These are phyloP conservation scores for Sextonia rubra DNA, from an alignment of 164 flowering plant genomes.

Conservation along the genomic window DNA sequence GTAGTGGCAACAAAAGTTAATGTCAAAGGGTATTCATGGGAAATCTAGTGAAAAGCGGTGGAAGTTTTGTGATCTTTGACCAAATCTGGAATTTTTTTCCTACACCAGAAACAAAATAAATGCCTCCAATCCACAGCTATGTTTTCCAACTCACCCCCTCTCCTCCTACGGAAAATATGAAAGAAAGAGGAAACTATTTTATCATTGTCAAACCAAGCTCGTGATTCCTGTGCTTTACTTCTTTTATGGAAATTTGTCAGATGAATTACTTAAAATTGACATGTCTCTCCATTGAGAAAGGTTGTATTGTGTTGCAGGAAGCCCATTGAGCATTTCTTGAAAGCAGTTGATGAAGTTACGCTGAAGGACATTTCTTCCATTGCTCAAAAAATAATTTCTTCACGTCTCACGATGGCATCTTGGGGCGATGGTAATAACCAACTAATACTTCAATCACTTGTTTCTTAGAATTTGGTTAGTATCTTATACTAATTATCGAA, in stretches of 20 bases:
- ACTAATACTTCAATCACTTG: neutral
- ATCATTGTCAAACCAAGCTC: neutral
- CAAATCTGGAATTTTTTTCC: no score
- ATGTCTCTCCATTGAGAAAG: neutral
- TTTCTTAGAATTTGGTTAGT: neutral
- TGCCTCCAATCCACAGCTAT: no score
- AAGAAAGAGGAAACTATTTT: neutral
- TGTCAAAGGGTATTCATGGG: no score
- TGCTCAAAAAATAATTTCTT: constrained; percentile 52
- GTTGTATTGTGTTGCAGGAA: constrained; percentile 19
- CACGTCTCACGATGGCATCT: constrained; percentile 88
- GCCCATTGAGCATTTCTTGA: constrained; percentile 55
- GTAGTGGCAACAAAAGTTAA: no score
- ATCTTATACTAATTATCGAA: neutral
- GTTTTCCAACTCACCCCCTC: no score
- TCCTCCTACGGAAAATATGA: neutral
- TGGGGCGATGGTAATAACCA: constrained; percentile 69
- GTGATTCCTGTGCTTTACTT: neutral
- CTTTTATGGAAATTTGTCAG: neutral
- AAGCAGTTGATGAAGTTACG: constrained; percentile 61
- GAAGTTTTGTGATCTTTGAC: no score
- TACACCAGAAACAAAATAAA: no score
- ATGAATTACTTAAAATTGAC: neutral
- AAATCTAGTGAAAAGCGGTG: no score
- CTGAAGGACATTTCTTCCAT: constrained; percentile 49